Conservation (phyloP, 2,329 filamentous ascomycete genomes). For the Tolypocladium pustulatum region DNA sequence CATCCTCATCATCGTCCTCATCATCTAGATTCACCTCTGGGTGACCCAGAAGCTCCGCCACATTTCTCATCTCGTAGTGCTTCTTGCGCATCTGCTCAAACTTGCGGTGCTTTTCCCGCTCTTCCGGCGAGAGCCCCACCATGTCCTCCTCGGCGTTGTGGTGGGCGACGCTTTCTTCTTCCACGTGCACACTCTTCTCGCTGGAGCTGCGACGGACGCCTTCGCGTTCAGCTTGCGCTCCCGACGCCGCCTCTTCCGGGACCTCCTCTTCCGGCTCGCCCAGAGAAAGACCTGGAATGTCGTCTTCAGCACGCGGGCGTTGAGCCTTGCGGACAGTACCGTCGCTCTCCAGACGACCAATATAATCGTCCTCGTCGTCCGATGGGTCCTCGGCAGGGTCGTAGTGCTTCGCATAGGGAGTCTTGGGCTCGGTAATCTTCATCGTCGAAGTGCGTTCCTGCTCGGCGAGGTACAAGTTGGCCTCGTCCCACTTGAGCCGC, state of each 20-base stretch:
- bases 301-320: slow-evolving; percentile 45
- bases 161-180: slow-evolving; percentile 47
- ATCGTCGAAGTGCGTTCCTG: slow-evolving; percentile 92
- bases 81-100: slow-evolving; percentile 90
- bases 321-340: slow-evolving; percentile 17
- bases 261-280: slow-evolving; percentile 80
- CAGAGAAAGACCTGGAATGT: slow-evolving; percentile 85
- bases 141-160: slow-evolving; percentile 48
- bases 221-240: slow-evolving; percentile 11
- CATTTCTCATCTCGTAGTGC: slow-evolving; percentile 98
- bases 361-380: slow-evolving; percentile 51
- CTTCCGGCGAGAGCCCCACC: slow-evolving; percentile 53
- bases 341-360: slow-evolving; percentile 12
- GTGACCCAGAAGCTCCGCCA: slow-evolving; percentile 76
- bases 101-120: slow-evolving; percentile 79
- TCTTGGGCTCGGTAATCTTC: slow-evolving; percentile 99
- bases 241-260: slow-evolving; percentile 24
- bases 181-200: slow-evolving; percentile 72
- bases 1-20: slow-evolving; percentile 28
- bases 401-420: slow-evolving; percentile 87
- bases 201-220: slow-evolving; percentile 25
- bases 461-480: slow-evolving; percentile 92
- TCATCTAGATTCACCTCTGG: slow-evolving; percentile 56
- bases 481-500: slow-evolving; percentile 96
- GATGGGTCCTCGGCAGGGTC: slow-evolving; percentile 81